Conservation (phyloP, 106 monocot genomes). For the Allium cepa region DNA sequence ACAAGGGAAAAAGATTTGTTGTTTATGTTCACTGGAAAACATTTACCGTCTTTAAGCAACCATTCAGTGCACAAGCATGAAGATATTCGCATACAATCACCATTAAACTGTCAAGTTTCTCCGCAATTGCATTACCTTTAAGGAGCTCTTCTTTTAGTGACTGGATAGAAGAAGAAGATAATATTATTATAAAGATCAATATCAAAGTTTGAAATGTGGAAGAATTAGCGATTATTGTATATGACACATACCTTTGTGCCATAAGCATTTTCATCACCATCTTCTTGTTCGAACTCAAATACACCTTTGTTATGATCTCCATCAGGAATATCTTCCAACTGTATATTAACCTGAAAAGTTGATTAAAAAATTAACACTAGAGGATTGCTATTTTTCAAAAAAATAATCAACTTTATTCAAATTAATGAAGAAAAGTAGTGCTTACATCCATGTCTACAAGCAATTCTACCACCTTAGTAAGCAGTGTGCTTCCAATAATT, state of each 20-base stretch:
- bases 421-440: neutral
- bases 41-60: constrained; percentile 46
- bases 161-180: neutral
- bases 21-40: neutral
- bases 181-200: too few species aligned
- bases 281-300: constrained; percentile 92
- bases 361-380: neutral
- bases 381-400: too few species aligned
- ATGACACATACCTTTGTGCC: constrained; percentile 27
- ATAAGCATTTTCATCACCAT: constrained; percentile 28
- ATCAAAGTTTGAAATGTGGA: too few species aligned
- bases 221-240: neutral
- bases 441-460: constrained; percentile 84
- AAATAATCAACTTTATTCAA: neutral
- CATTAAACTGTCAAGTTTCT: constrained; percentile 85
- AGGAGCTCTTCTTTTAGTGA: constrained; percentile 10
- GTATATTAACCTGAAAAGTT: constrained; percentile 64
- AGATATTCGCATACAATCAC: constrained; percentile 69
- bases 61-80: constrained; percentile 40
- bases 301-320: constrained; percentile 68
- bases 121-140: constrained; percentile 30
- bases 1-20: too few species aligned
- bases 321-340: constrained; percentile 61
- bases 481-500: constrained; percentile 48
- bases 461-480: constrained; percentile 61